Evolutionary conservation across 2,329 filamentous ascomycete species (phyloP).

Genomic region (Atkinsonella texensis): DNA sequence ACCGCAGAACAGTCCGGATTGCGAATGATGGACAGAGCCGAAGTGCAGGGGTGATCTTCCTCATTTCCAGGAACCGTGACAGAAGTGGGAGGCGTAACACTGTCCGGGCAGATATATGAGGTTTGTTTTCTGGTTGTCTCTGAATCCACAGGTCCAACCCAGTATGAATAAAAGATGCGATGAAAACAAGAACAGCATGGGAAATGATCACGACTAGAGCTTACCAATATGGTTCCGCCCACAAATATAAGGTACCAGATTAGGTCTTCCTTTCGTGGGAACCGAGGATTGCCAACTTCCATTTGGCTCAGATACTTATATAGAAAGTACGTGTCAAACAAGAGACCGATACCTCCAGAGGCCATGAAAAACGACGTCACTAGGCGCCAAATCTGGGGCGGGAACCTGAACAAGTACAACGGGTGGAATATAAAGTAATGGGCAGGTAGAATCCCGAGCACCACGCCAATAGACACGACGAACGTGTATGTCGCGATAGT

Average conservation of each 20-base stretch:
- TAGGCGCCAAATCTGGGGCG: constrained; percentile 31
- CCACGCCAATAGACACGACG: constrained; percentile 45
- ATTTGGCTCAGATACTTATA: constrained; percentile 67
- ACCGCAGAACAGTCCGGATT: constrained; percentile 51
- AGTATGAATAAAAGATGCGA: too few relatives aligned
- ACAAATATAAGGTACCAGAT: constrained; percentile 72
- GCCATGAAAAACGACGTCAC: constrained; percentile 31
- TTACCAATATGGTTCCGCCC: constrained; percentile 63
- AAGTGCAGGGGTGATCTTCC: constrained; percentile 66
- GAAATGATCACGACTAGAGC: constrained; percentile 21
- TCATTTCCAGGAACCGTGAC: constrained; percentile 76
- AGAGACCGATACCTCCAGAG: constrained; percentile 30
- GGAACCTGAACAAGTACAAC: constrained; percentile 38
- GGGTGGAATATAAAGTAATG: constrained; percentile 40
- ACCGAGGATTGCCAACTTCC: constrained; percentile 60
- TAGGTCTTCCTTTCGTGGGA: constrained; percentile 64
- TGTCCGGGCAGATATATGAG: constrained; percentile 72
- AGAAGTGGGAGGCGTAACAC: constrained; percentile 50
- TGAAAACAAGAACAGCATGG: too few relatives aligned
- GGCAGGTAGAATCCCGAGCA: constrained; percentile 39
- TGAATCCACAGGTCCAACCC: not conserved
- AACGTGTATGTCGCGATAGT: constrained; percentile 53
- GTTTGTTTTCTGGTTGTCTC: constrained; percentile 14
- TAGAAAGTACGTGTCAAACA: constrained; percentile 65
- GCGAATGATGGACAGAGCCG: constrained; percentile 52